Percentiles rank a stretch among this genome's conserved stretches.
Evolutionary conservation across 371 early-diverging fungal genomes (phyloP).

Genomic region (Circinella minor): DNA sequence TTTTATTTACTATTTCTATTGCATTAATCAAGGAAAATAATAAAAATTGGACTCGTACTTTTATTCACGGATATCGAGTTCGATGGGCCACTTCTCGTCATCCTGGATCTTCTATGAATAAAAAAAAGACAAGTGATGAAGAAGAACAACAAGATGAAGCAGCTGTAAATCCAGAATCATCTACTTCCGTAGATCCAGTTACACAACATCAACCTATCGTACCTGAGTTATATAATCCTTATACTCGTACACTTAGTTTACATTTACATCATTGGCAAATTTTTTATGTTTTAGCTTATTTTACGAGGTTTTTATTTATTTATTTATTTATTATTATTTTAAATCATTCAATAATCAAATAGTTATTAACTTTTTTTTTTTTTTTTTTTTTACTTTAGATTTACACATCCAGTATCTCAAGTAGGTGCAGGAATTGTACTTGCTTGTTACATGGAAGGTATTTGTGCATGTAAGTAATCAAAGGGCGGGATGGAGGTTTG

Average conservation of each 20-base stretch:
- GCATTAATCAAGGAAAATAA: conserved; percentile 52
- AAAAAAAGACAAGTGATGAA: conserved; percentile 7
- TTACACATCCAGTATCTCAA: conserved; percentile 72
- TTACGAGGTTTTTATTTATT: conserved; percentile 52
- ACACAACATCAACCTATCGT: conserved; percentile 19
- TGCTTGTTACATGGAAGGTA: conserved; percentile 82
- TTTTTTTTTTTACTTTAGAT: conserved; percentile 36
- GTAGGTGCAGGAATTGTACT: conserved; percentile 78
- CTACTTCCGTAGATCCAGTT: background rate
- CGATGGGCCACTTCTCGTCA: background rate
- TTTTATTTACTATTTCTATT: conserved; percentile 45
- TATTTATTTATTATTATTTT: too few relatives aligned
- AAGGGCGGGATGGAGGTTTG: background rate
- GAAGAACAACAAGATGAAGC: conserved; percentile 13
- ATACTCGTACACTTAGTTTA: conserved; percentile 35
- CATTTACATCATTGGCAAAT: conserved; percentile 91
- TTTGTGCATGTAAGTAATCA: conserved; percentile 51
- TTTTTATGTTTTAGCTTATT: conserved; percentile 84
- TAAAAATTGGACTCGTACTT: conserved; percentile 37
- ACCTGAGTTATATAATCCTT: conserved; percentile 24
- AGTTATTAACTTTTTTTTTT: too few relatives aligned
- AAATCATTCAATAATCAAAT: too few relatives aligned
- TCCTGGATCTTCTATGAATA: background rate
- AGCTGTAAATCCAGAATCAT: background rate
- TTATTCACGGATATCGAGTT: conserved; percentile 13